These are phyloP conservation scores for Cryphonectria radicalis DNA, from an alignment of 2,329 filamentous ascomycete genomes.

Conservation along the genomic window DNA sequence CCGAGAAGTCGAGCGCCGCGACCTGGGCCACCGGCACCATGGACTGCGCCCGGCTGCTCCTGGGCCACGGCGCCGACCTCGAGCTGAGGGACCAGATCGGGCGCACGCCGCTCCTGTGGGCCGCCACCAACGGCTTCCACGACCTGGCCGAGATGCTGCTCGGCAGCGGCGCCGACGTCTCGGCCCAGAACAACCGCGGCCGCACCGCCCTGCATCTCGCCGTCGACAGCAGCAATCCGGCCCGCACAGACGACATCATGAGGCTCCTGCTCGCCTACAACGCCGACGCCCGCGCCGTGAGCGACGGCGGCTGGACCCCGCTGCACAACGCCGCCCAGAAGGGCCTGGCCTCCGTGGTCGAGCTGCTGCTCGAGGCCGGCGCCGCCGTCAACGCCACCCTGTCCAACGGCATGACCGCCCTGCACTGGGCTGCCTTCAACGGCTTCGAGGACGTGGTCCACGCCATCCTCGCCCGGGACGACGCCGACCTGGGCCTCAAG, in stretches of 20 bases:
- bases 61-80: conserved; percentile 38
- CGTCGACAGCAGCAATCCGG: conserved; percentile 45
- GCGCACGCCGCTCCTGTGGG: conserved; percentile 61
- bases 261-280: conserved; percentile 41
- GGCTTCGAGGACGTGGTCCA: conserved; percentile 49
- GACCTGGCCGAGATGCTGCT: conserved; percentile 44
- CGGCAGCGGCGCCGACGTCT: conserved; percentile 43
- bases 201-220: conserved; percentile 56
- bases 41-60: conserved; percentile 43
- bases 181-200: conserved; percentile 47
- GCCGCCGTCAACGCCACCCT: conserved; percentile 52
- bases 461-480: conserved; percentile 44
- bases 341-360: conserved; percentile 39
- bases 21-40: conserved; percentile 45
- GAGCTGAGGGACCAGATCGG: conserved; percentile 52
- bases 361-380: conserved; percentile 46
- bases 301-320: conserved; percentile 47
- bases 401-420: conserved; percentile 56
- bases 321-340: conserved; percentile 47
- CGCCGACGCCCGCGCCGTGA: conserved; percentile 40
- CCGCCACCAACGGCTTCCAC: conserved; percentile 60
- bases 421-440: conserved; percentile 58
- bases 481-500: conserved; percentile 40
- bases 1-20: conserved; percentile 40
- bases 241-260: conserved; percentile 39